Evolutionary conservation across 2,329 filamentous ascomycete genomes (phyloP).

Genomic region (Fonsecaea pugnacius): DNA sequence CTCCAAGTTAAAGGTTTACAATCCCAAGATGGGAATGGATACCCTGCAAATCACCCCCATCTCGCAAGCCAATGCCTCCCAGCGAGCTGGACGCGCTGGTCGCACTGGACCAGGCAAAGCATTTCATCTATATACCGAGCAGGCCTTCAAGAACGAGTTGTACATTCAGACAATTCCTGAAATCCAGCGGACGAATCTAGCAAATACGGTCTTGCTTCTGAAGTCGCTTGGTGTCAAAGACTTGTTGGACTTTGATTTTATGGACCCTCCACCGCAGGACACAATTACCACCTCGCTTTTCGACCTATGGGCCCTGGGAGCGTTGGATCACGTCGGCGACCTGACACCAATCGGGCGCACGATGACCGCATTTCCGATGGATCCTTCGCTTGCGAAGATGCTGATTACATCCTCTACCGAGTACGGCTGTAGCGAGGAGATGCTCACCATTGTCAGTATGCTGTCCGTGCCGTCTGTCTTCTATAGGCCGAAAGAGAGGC

Average conservation of each 20-base stretch:
- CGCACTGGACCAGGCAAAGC: constrained; percentile 94
- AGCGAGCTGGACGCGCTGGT: constrained; percentile 90
- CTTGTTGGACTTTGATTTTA: constrained; percentile 90
- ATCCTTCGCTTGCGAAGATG: constrained; percentile 90
- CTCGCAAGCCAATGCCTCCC: constrained; percentile 92
- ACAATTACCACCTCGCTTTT: constrained; percentile 97
- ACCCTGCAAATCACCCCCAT: constrained; percentile 97
- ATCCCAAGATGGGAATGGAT: constrained; percentile 99
- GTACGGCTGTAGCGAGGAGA: constrained; percentile 94
- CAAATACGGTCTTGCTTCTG: constrained; percentile 78
- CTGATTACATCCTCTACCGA: constrained; percentile 87
- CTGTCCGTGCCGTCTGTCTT: constrained; percentile 95
- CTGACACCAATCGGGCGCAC: constrained; percentile 82
- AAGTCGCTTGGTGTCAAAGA: constrained; percentile 93
- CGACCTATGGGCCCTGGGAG: constrained; percentile 94
- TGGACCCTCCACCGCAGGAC: constrained; percentile 97
- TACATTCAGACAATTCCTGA: constrained; percentile 97
- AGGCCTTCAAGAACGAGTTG: constrained; percentile 92
- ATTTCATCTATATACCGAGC: constrained; percentile 90
- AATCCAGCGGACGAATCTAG: constrained; percentile 93
- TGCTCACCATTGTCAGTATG: constrained; percentile 98
- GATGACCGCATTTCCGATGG: constrained; percentile 99
- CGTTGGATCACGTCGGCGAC: constrained; percentile 90
- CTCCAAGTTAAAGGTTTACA: constrained; percentile 98
- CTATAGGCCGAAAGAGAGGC: constrained; percentile 92